Conservation (phyloP, 2,329 filamentous ascomycete species). For the Fusarium sp. region DNA sequence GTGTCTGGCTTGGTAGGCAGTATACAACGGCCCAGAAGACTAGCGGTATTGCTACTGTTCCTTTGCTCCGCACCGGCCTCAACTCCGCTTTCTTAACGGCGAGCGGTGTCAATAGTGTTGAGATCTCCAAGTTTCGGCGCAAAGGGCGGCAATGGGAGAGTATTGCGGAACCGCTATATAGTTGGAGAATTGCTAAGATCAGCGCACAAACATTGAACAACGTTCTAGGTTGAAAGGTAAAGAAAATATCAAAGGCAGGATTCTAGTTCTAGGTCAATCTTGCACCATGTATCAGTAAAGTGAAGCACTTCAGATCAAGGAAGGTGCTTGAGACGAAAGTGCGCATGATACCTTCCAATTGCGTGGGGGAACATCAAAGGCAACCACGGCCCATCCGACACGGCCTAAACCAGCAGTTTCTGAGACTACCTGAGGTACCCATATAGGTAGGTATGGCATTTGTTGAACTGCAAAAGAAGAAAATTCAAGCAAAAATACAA, state of each 20-base stretch:
- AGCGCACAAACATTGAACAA: neutral
- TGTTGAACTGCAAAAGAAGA: no score
- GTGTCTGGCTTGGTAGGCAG: neutral
- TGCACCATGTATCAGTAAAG: conserved; percentile 3
- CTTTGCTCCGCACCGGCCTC: conserved; percentile 41
- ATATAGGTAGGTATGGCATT: no score
- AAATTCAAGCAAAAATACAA: no score
- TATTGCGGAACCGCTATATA: conserved; percentile 9
- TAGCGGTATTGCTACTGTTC: conserved; percentile 26
- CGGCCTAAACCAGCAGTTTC: neutral
- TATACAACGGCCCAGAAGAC: neutral
- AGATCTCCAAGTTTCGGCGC: conserved; percentile 38
- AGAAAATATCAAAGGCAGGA: neutral
- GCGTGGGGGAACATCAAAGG: conserved; percentile 4
- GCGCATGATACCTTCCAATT: conserved; percentile 12
- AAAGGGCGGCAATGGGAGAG: conserved; percentile 32
- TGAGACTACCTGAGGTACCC: no score
- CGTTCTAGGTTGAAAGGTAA: neutral
- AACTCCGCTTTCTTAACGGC: conserved; percentile 35
- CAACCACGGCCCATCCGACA: conserved; percentile 1
- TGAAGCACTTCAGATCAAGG: conserved; percentile 6
- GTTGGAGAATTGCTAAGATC: conserved; percentile 24
- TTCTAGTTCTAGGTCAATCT: neutral
- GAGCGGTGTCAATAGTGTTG: conserved; percentile 29
- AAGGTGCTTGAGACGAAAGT: conserved; percentile 9